Base-by-base conservation (phyloP, 2,329 filamentous ascomycete genomes). In the Diplocarpon mali region DNA sequence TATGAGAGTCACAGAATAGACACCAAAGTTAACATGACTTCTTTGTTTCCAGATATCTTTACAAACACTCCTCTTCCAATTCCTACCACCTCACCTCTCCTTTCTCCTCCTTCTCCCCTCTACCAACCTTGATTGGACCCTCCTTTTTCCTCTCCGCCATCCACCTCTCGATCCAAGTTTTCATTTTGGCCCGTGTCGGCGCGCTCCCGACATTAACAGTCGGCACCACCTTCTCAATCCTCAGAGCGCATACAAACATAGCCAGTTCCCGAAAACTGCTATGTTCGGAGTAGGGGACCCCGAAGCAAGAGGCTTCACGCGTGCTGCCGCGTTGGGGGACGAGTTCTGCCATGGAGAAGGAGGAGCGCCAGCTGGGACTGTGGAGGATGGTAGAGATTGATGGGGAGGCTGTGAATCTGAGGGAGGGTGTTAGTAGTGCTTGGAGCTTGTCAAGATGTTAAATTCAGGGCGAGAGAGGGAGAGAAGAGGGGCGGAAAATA, bases 281-380 rank as follows among this genome's bases (percentile, higher is more conserved):
- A 63, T 98, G 92, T 67, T 98, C 92, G 41, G 83, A 89, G 62
- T 98, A 98, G 2, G 92, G 92, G 2, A 96, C 92, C 0, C 87
- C 89, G 55, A 93, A 95, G 62, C 88, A 95, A 62, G 83, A 82
- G 31, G 85, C 85, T 55, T 90, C 81, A 38, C 74, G 74, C 2
- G 84, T 89, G 64, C 84, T 89, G 2, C 92, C 92, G 3, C 87
- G 75, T 65, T 95, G 87, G 0, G 87, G 82, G 0, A 78, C 71
- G 34, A 98, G 73, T 47, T 95, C 85, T 7, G 70, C 67, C 56
- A 78, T 76, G 1, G 71, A 71, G 61, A 89, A 96, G 2, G 75
- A 68, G 10, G 81, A 81, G 57, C 79, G 78, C 90, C 92, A 96
- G 30, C 54, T 59, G 2, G 47, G 0, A 90, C 74, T 15, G 34